A percentile compares a stretch with the other conserved stretches of the same genome.
Evolutionary conservation across 495 filamentous ascomycete genomes (phyloP).

Genomic region (Hypoxylon subgilvum): DNA sequence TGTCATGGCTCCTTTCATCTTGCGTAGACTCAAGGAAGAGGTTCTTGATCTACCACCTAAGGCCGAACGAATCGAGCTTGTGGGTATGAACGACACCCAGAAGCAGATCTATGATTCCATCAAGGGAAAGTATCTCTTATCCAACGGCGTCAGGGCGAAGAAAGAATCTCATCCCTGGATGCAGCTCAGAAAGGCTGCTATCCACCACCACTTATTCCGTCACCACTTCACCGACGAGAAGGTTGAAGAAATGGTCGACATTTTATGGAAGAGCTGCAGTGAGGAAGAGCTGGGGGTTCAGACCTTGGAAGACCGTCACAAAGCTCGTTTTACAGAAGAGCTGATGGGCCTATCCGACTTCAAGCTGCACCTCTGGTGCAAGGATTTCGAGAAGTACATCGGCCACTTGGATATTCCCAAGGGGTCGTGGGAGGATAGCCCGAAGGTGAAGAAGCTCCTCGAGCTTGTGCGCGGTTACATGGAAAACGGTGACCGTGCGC

Average conservation of each 20-base stretch:
- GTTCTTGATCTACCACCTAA: conserved; percentile 92
- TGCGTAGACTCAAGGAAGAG: conserved; percentile 91
- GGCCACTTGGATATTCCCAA: conserved; percentile 71
- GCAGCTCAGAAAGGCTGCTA: conserved; percentile 88
- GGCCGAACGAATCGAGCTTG: conserved; percentile 75
- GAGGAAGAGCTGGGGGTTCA: conserved; percentile 51
- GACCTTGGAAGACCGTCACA: conserved; percentile 65
- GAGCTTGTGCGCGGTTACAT: conserved; percentile 74
- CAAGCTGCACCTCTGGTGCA: conserved; percentile 80
- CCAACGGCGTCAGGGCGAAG: conserved; percentile 41
- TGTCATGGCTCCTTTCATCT: conserved; percentile 92
- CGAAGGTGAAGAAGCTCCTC: conserved; percentile 80
- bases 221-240: conserved; percentile 74
- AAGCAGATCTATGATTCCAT: conserved; percentile 69
- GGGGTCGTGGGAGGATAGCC: conserved; percentile 88
- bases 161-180: conserved; percentile 78
- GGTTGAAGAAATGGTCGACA: conserved; percentile 78
- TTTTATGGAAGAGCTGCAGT: conserved; percentile 64
- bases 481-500: conserved; percentile 80
- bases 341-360: conserved; percentile 70
- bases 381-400: conserved; percentile 70
- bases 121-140: conserved; percentile 42
- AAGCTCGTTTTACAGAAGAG: conserved; percentile 72
- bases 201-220: conserved; percentile 88
- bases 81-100: conserved; percentile 74